A percentile compares a stretch with the other conserved stretches of the same genome.
These are phyloP conservation scores for Cytospora piceae DNA, from an alignment of 2,329 filamentous ascomycete species.

Conservation along the genomic window DNA sequence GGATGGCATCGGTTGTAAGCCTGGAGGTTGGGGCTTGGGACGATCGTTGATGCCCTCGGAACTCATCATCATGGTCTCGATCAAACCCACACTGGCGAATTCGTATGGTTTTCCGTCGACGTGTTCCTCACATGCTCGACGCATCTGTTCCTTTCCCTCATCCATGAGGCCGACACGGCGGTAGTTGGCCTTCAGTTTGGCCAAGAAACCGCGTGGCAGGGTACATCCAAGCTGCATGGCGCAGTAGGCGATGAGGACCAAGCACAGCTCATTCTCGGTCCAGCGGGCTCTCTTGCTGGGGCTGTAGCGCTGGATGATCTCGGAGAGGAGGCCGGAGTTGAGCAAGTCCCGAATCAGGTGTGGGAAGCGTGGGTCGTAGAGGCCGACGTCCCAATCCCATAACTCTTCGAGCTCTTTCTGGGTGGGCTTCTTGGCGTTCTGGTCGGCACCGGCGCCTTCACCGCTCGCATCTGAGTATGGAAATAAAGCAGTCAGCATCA, in stretches of 20 bases:
- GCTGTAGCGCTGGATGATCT: neutral
- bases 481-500: neutral
- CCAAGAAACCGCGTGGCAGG: neutral
- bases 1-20: neutral
- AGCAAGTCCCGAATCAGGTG: neutral
- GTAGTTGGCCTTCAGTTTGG: neutral
- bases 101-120: constrained; percentile 4
- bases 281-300: neutral
- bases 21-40: neutral
- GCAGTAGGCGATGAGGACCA: neutral
- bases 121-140: neutral
- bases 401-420: neutral
- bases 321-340: constrained; percentile 2
- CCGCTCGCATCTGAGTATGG: neutral
- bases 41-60: neutral
- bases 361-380: neutral
- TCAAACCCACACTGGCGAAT: neutral
- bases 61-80: neutral
- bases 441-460: no score
- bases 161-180: no score
- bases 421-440: neutral
- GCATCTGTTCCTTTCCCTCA: neutral
- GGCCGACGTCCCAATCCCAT: neutral
- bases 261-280: neutral
- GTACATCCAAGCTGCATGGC: constrained; percentile 8